Base-by-base conservation (phyloP, 2,329 filamentous ascomycete species). In the Hypomyces rosellus region DNA sequence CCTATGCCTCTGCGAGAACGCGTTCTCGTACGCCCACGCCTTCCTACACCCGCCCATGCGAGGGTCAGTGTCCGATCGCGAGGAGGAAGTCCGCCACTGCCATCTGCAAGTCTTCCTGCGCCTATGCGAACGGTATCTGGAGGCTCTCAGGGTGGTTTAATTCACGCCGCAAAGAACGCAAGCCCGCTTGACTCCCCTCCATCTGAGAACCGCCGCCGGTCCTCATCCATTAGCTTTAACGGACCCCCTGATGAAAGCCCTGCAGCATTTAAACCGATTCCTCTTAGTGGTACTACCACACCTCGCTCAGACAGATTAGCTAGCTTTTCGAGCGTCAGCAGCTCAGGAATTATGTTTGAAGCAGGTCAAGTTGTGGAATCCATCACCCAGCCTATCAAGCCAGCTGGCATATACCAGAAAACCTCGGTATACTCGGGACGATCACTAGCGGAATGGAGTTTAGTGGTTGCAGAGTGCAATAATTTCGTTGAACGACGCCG, bases 401-500 rank as follows among this genome's bases (percentile, higher is more conserved):
- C 79, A 0, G 62, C 59, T 1, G 76, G 76, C 5, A 56, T 70
- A 2, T 75, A 69, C 48, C 65, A 66, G 13, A 67, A 69, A 42
- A 74, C 74, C 22, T 71, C 75, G 8, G 79, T 80, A 45, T 86
- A 92, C 64, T 74, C 80, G 3, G 88, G 88, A 2, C 77, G 86
- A 16, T 84, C 88, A 1, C 73, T 93, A 41, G 87, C 87, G 0
- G 88, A 93, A 65, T 93, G 88, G 88, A 75, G 77, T 16, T 71
- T 88, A 15, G 79, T 92, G 16, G 81, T 90, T 14, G 79, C 80
- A 50, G 88, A 93, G 64, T 89, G 84, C 70, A 89, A 91, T 68
- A 88, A 82, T 61, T 93, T 92, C 66, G 81, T 89, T 33, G 87
- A 92, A 52, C 76, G 88, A 42, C 78, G 88, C 49, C 82, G 83